Evolutionary conservation across 2,329 filamentous ascomycete species (phyloP).

Genomic region (Pseudocercospora pini-densiflorae): DNA sequence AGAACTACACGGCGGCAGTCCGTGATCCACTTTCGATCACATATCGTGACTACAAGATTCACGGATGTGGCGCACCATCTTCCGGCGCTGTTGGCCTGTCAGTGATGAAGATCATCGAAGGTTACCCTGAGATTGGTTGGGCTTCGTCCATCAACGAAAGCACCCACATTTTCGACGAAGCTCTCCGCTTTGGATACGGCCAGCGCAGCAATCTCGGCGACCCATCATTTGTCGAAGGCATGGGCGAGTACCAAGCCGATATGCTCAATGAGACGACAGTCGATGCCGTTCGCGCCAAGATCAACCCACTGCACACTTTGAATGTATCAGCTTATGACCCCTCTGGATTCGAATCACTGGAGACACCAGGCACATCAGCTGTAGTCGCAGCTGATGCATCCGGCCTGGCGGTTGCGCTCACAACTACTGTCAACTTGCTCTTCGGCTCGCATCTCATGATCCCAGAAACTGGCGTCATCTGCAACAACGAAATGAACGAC

Average conservation of each 20-base stretch:
- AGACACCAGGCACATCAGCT: slow-evolving; percentile 76
- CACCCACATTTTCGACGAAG: slow-evolving; percentile 83
- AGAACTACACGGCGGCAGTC: slow-evolving; percentile 70
- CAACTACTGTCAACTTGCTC: slow-evolving; percentile 84
- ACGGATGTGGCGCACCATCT: slow-evolving; percentile 72
- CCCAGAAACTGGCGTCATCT: slow-evolving; percentile 79
- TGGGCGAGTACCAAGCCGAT: slow-evolving; percentile 65
- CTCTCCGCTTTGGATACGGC: slow-evolving; percentile 87
- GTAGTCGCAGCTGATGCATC: slow-evolving; percentile 71
- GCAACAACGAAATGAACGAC: slow-evolving; percentile 67
- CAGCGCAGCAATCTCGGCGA: slow-evolving; percentile 78
- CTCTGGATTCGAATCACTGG: slow-evolving; percentile 64
- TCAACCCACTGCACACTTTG: slow-evolving; percentile 73
- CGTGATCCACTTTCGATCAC: slow-evolving; percentile 62
- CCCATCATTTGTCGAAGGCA: slow-evolving; percentile 70
- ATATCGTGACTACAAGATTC: slow-evolving; percentile 70
- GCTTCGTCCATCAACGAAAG: slow-evolving; percentile 65
- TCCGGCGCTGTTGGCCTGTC: slow-evolving; percentile 77
- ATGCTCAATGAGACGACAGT: slow-evolving; percentile 70
- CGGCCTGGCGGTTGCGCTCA: slow-evolving; percentile 79
- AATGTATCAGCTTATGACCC: slow-evolving; percentile 78
- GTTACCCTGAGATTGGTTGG: slow-evolving; percentile 68
- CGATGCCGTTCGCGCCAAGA: slow-evolving; percentile 64
- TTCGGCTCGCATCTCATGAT: slow-evolving; percentile 83
- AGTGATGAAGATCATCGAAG: slow-evolving; percentile 81